Evolutionary conservation across 2,329 filamentous ascomycete species (phyloP).

Genomic region (Claviceps sp.): DNA sequence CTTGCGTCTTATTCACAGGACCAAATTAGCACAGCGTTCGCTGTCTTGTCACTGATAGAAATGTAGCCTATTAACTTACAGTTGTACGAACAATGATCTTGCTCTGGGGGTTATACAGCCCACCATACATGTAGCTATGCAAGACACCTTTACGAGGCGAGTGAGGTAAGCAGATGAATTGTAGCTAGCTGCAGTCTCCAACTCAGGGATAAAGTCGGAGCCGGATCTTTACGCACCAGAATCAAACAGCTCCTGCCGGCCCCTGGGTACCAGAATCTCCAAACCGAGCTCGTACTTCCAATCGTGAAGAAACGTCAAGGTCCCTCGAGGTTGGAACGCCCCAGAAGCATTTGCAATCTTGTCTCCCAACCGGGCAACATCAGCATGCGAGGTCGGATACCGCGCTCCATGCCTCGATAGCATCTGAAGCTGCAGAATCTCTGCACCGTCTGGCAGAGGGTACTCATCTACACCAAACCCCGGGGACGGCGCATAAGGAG

Average conservation of each 20-base stretch:
- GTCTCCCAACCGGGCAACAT: conserved; percentile 40
- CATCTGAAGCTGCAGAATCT: conserved; percentile 59
- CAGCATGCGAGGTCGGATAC: conserved; percentile 52
- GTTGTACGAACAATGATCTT: conserved; percentile 65
- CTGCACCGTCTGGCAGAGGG: conserved; percentile 49
- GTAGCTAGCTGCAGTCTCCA: background rate
- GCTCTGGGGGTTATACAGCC: conserved; percentile 56
- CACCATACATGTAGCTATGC: conserved; percentile 60
- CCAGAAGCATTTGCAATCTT: conserved; percentile 42
- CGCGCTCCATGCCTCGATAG: conserved; percentile 60
- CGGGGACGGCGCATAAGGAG: conserved; percentile 56
- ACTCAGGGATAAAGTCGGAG: background rate
- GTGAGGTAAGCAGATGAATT: background rate
- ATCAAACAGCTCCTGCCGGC: conserved; percentile 60
- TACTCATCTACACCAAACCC: conserved; percentile 67
- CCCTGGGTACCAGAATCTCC: conserved; percentile 60
- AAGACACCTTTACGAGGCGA: conserved; percentile 35
- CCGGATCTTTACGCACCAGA: conserved; percentile 26
- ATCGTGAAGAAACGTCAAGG: conserved; percentile 50
- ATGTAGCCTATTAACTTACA: conserved; percentile 16
- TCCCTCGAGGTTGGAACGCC: conserved; percentile 41
- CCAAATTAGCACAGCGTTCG: conserved; percentile 2
- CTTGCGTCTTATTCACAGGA: conserved; percentile 40
- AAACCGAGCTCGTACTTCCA: conserved; percentile 58
- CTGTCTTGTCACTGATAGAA: background rate